Conservation (phyloP, 2,329 filamentous ascomycete genomes). For the Scedosporium boydii region DNA sequence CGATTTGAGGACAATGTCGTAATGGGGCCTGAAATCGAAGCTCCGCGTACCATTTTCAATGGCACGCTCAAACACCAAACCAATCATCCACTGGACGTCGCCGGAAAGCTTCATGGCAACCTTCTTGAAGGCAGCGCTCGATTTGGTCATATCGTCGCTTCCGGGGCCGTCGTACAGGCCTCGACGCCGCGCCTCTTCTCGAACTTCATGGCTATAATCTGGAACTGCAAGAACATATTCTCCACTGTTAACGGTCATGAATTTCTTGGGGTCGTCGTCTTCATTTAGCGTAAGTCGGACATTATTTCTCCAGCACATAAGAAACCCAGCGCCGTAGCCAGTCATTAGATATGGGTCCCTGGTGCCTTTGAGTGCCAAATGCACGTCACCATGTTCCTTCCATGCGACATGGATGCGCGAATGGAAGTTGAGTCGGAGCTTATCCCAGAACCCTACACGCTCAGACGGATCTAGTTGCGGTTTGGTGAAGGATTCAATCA, state of each 20-base stretch:
- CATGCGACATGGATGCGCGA: constrained; percentile 82
- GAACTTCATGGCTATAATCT: constrained; percentile 82
- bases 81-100: constrained; percentile 86
- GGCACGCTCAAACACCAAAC: constrained; percentile 85
- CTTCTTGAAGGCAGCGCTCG: constrained; percentile 87
- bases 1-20: constrained; percentile 78
- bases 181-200: constrained; percentile 44
- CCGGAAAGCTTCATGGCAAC: constrained; percentile 98
- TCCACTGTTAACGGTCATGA: constrained; percentile 92
- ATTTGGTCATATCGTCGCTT: constrained; percentile 51
- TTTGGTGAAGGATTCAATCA: constrained; percentile 94
- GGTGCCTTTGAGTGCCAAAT: constrained; percentile 82
- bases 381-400: constrained; percentile 93
- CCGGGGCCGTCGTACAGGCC: constrained; percentile 37
- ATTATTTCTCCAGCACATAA: constrained; percentile 98
- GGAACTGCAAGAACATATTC: constrained; percentile 93
- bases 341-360: constrained; percentile 91
- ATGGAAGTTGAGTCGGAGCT: constrained; percentile 89
- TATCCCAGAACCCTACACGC: constrained; percentile 95
- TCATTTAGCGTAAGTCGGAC: constrained; percentile 79
- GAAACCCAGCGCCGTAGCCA: constrained; percentile 84
- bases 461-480: constrained; percentile 90
- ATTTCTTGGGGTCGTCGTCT: constrained; percentile 78
- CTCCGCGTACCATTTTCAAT: constrained; percentile 62
- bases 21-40: constrained; percentile 87